Evolutionary conservation across 2,329 filamentous ascomycete species (phyloP).

Genomic region (Clarireedia hainanense): DNA sequence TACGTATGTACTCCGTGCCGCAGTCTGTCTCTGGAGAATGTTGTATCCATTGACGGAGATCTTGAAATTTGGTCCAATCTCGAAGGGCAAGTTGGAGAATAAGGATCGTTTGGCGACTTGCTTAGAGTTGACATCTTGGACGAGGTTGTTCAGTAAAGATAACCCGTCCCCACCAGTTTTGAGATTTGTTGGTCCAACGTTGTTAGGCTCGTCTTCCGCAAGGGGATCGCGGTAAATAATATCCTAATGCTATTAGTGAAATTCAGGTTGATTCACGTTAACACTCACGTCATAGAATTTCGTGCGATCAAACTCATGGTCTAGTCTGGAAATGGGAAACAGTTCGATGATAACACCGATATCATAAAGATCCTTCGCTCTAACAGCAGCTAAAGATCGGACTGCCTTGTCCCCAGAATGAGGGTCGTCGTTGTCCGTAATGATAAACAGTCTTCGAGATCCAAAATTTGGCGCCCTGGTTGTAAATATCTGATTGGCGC

Average conservation of each 20-base stretch:
- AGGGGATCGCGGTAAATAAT: slow-evolving; percentile 78
- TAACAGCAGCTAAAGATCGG: slow-evolving; percentile 69
- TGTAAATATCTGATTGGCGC: slow-evolving; percentile 93
- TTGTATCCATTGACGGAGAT: slow-evolving; percentile 95
- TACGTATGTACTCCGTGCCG: slow-evolving; percentile 76
- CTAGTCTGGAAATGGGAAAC: slow-evolving; percentile 73
- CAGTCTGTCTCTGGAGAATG: slow-evolving; percentile 74
- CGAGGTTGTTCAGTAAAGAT: slow-evolving; percentile 67
- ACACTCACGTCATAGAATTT: slow-evolving; percentile 81
- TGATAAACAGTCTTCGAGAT: slow-evolving; percentile 86
- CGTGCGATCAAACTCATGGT: slow-evolving; percentile 66
- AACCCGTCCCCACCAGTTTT: slow-evolving; percentile 68
- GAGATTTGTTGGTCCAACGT: slow-evolving; percentile 45
- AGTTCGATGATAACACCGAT: slow-evolving; percentile 85
- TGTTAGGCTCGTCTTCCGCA: slow-evolving; percentile 58
- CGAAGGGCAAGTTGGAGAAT: slow-evolving; percentile 80
- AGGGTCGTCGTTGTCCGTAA: slow-evolving; percentile 89
- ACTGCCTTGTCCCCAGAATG: slow-evolving; percentile 64
- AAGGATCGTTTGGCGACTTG: slow-evolving; percentile 77
- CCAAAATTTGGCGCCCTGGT: slow-evolving; percentile 92
- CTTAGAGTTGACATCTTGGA: slow-evolving; percentile 86
- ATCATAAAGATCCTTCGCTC: slow-evolving; percentile 93
- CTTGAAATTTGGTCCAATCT: slow-evolving; percentile 73
- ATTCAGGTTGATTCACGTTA: not conserved
- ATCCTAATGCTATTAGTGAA: slow-evolving; percentile 47